phyloP scores from a whole-genome alignment of 1,284 basidiomycete species.

The Trichosporon asahii region DNA sequence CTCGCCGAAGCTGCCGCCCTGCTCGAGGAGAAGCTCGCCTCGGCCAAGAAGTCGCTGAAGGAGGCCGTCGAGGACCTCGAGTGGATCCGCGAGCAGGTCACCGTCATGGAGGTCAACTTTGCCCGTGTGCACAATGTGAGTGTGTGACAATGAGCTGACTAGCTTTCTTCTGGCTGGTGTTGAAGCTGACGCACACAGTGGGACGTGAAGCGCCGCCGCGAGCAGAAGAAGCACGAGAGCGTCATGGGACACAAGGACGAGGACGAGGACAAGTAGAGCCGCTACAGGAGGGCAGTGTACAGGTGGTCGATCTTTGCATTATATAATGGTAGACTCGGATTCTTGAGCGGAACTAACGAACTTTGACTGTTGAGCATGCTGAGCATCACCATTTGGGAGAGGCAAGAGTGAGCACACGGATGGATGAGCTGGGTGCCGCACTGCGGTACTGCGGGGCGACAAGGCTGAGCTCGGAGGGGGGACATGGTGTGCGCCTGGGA shows the following conservation, averaged over 20 bases:
- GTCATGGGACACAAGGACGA: constrained; percentile 8
- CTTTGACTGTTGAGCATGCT: not conserved
- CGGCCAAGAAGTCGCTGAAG: constrained; percentile 66
- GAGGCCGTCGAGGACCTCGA: constrained; percentile 84
- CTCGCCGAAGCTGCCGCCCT: constrained; percentile 74
- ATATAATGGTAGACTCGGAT: not conserved
- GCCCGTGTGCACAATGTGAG: constrained; percentile 83
- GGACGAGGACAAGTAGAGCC: constrained; percentile 10
- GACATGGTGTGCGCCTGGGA: no score
- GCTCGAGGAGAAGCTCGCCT: constrained; percentile 70
- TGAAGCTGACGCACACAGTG: constrained; percentile 31
- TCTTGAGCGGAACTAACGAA: not conserved
- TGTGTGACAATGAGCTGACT: no score
- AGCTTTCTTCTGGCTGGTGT: no score
- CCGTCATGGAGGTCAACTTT: constrained; percentile 97
- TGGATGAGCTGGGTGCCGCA: no score
- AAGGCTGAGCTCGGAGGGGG: no score
- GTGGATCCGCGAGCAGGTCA: constrained; percentile 87
- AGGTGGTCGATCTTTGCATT: constrained; percentile 4
- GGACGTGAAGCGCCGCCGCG: constrained; percentile 48
- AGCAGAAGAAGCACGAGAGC: constrained; percentile 12
- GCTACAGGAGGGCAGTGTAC: not conserved
- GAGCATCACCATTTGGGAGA: no score
- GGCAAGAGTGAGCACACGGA: no score
- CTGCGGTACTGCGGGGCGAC: no score